Evolutionary conservation across 192 early-diverging fungal species (phyloP).

Genomic region (Mortierella antarctica): DNA sequence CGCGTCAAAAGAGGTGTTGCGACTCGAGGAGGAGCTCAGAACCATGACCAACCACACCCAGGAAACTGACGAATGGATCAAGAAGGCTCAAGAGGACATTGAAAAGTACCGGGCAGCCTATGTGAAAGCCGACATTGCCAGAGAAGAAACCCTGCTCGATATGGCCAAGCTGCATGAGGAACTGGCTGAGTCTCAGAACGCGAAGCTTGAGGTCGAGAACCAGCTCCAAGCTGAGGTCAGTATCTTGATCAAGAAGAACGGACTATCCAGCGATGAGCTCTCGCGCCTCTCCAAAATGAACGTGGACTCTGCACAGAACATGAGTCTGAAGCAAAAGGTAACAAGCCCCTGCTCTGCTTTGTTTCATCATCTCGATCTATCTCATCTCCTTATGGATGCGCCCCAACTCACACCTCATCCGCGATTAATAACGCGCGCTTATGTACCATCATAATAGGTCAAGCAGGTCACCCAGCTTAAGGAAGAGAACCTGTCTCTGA

Average conservation of each 20-base stretch:
- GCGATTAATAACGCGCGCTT: too few relatives aligned
- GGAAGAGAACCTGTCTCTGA: conserved; percentile 35
- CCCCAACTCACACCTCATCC: background rate
- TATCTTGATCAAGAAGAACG: conserved; percentile 41
- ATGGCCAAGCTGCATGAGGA: conserved; percentile 51
- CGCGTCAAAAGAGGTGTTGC: conserved; percentile 24
- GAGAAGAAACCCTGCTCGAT: conserved; percentile 49
- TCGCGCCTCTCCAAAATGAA: conserved; percentile 48
- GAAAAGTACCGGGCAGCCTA: conserved; percentile 41
- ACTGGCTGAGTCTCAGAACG: conserved; percentile 32
- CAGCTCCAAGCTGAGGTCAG: conserved; percentile 41
- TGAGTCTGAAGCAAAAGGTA: conserved; percentile 49
- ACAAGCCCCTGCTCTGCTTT: background rate
- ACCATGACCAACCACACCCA: conserved; percentile 25
- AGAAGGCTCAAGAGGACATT: conserved; percentile 38
- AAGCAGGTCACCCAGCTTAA: conserved; percentile 42
- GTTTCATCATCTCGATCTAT: background rate
- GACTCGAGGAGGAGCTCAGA: conserved; percentile 36
- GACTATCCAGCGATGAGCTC: conserved; percentile 16
- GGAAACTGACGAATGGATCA: conserved; percentile 44
- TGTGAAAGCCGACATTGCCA: conserved; percentile 42
- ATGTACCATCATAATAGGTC: conserved; percentile 8
- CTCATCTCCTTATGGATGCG: background rate
- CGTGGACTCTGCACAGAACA: conserved; percentile 42
- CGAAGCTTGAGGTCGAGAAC: conserved; percentile 33